Evolutionary conservation across 495 filamentous ascomycete species (phyloP), one percentile per base, ranked within the genome.

Genomic region (Aspergillus avenaceus): DNA sequence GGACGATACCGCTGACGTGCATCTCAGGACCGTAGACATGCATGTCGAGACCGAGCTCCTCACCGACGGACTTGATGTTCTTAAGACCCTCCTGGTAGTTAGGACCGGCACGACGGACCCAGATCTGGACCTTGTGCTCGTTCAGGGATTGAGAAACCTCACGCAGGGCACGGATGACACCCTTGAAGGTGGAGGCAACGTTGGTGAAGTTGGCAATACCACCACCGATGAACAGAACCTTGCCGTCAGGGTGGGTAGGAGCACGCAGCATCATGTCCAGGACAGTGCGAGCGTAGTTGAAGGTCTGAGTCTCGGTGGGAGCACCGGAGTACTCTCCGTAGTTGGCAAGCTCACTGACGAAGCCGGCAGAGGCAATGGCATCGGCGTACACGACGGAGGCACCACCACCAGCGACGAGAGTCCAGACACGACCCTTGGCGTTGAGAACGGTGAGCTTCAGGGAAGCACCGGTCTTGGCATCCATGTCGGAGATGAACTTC

Each of bases 181-280:
- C 93, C 80, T 99, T 99, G 86, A 99, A 99, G 42, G 93, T 99
- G 56, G 84, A 90, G 43, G 95, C 93, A 40, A 99, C 81, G 65
- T 85, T 88, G 74, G 93, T 99, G 80, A 99, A 99, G 85, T 99
- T 99, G 78, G 93, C 93, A 83, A 99, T 99, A 82, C 93, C 93
- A 76, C 93, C 93, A 70, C 93, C 93, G 59, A 99, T 97, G 81
- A 99, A 97, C 55, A 99, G 84, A 49, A 97, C 87, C 83, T 97
- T 97, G 77, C 95, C 93, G 60, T 97, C 86, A 43, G 87, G 81
- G 72, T 82, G 79, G 54, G 79, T 75, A 42, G 95, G 92, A 28
- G 91, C 85, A 55, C 95, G 88, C 47, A 99, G 86, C 93, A 99
- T 96, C 51, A 99, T 82, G 68, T 99, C 93, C 45, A 99, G 78